Conservation (phyloP, 2,329 filamentous ascomycete genomes). For the Arthrinium puccinioides region DNA sequence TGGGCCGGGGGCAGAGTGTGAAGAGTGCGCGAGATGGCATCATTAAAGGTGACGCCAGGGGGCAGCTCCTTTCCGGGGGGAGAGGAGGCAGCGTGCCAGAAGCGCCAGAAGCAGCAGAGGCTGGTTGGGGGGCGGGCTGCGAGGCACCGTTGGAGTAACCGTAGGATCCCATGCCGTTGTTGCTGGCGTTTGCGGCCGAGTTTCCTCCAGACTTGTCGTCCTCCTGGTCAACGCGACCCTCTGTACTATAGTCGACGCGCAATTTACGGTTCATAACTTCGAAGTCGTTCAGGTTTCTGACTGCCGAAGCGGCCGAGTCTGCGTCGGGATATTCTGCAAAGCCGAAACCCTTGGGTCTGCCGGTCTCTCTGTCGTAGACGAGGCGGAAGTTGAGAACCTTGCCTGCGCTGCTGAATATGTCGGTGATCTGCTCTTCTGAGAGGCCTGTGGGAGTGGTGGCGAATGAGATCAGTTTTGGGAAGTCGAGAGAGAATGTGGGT, state of each 20-base stretch:
- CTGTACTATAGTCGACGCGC: conserved; percentile 92
- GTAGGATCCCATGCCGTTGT: conserved; percentile 6
- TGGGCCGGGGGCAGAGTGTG: conserved; percentile 80
- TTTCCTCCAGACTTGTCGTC: conserved; percentile 24
- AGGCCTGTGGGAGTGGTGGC: conserved; percentile 52
- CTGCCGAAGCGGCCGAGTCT: conserved; percentile 80
- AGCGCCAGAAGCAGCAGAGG: conserved; percentile 16
- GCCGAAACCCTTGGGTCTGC: conserved; percentile 90
- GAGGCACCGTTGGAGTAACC: conserved; percentile 18
- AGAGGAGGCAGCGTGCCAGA: conserved; percentile 65
- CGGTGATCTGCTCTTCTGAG: conserved; percentile 91
- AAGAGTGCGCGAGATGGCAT: conserved; percentile 88
- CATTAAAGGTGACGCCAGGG: conserved; percentile 73
- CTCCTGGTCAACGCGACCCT: conserved; percentile 68
- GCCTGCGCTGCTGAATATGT: conserved; percentile 86
- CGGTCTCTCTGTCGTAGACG: conserved; percentile 92
- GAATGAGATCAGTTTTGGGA: conserved; percentile 5
- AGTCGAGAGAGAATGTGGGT: conserved; percentile 1
- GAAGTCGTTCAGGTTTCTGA: conserved; percentile 90
- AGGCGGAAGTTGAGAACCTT: conserved; percentile 88
- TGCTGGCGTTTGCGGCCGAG: conserved; percentile 10
- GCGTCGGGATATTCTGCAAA: conserved; percentile 94
- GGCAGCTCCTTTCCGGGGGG: conserved; percentile 76
- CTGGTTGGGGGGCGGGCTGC: conserved; percentile 23
- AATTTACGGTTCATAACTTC: conserved; percentile 94